These are phyloP conservation scores for Dactylonectria estremocensis DNA, from an alignment of 2,329 filamentous ascomycete species.

Conservation along the genomic window DNA sequence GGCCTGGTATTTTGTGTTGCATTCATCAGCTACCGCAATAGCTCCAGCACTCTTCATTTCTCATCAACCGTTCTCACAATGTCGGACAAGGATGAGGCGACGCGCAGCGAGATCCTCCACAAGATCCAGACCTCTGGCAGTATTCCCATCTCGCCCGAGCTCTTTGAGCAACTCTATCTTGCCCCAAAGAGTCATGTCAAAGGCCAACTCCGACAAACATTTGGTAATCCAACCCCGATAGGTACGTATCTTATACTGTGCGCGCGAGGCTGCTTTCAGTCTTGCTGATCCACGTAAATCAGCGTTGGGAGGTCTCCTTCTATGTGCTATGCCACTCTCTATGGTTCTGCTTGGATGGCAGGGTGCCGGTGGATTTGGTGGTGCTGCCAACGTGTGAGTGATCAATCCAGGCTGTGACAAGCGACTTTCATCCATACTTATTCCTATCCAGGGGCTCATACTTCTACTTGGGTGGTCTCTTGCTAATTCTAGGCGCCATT, in stretches of 20 bases:
- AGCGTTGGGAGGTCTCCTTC: constrained; percentile 42
- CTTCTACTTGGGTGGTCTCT: constrained; percentile 60
- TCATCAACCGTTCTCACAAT: not conserved
- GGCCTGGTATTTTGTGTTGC: too few species aligned
- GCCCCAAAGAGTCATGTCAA: constrained; percentile 63
- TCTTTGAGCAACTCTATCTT: constrained; percentile 72
- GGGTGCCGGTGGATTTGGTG: constrained; percentile 42
- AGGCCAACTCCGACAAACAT: constrained; percentile 65
- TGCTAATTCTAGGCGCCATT: constrained; percentile 60
- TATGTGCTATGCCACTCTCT: constrained; percentile 40
- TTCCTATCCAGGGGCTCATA: constrained; percentile 47
- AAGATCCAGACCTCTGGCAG: constrained; percentile 43
- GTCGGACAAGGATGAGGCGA: not conserved
- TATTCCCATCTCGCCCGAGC: constrained; percentile 65
- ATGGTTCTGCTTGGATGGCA: constrained; percentile 42
- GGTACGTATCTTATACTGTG: not conserved
- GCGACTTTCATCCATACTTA: not conserved
- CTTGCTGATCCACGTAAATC: not conserved
- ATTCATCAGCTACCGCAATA: too few species aligned
- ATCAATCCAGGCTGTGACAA: not conserved
- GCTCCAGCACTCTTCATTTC: not conserved
- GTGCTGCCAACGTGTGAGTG: constrained; percentile 42
- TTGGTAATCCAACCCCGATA: constrained; percentile 71
- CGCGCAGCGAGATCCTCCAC: not conserved
- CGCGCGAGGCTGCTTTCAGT: not conserved